phyloP scores from a whole-genome alignment of 73 alveolate genomes.

The Paramecium octaurelia region DNA sequence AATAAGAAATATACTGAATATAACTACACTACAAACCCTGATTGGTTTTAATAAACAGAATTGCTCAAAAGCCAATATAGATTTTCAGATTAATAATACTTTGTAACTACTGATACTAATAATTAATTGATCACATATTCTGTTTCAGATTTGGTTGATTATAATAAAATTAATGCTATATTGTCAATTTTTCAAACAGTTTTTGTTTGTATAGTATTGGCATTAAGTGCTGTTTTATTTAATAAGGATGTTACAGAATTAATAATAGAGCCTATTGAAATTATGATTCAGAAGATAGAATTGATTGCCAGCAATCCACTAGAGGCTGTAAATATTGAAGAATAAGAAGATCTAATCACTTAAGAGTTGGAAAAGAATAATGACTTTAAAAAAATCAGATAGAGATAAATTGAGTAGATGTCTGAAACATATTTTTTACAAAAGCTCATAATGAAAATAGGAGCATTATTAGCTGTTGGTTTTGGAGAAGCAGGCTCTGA shows the following conservation, averaged over 20 bases:
- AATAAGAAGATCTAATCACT: constrained; percentile 43
- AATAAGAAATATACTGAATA: neutral
- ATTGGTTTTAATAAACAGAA: neutral
- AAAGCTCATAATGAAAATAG: constrained; percentile 90
- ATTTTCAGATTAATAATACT: constrained; percentile 26
- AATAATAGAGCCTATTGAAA: constrained; percentile 84
- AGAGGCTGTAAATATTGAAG: constrained; percentile 79
- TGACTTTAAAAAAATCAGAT: neutral
- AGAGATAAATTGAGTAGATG: constrained; percentile 43
- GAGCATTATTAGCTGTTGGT: constrained; percentile 95
- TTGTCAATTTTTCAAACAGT: constrained; percentile 73
- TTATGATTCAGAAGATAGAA: constrained; percentile 80
- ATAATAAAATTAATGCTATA: constrained; percentile 66
- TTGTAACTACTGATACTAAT: neutral
- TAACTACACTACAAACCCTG: neutral
- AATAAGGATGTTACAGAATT: constrained; percentile 73
- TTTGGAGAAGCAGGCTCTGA: constrained; percentile 99
- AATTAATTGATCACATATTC: neutral
- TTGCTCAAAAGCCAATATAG: neutral
- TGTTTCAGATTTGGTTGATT: constrained; percentile 64
- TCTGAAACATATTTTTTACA: constrained; percentile 89
- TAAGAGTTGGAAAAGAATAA: constrained; percentile 50
- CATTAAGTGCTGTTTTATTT: constrained; percentile 73
- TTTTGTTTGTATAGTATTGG: constrained; percentile 69
- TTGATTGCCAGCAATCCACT: constrained; percentile 82